phyloP scores from a whole-genome alignment of 2,329 filamentous ascomycete species.

The Colletotrichum liaoningense region DNA sequence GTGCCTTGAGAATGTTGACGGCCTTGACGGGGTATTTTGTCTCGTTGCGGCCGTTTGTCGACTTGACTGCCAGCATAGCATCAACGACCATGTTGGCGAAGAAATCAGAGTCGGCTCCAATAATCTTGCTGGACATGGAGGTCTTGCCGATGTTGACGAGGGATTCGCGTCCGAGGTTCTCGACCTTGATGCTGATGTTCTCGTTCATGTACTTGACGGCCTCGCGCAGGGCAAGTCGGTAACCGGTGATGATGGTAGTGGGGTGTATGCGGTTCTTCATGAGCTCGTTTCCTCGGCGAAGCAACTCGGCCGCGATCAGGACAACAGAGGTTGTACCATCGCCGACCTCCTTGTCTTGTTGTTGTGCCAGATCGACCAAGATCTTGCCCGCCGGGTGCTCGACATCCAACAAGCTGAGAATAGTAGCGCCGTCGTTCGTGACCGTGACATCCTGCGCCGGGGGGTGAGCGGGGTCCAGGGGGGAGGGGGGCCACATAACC shows the following conservation, averaged over 20 bases:
- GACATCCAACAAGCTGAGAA: conserved; percentile 93
- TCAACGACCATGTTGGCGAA: conserved; percentile 98
- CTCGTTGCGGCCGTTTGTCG: conserved; percentile 89
- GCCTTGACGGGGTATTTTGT: conserved; percentile 98
- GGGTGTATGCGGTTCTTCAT: conserved; percentile 99
- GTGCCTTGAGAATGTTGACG: conserved; percentile 98
- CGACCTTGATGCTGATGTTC: conserved; percentile 96
- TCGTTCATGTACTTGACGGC: conserved; percentile 99
- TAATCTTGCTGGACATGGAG: conserved; percentile 99
- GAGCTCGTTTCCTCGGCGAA: conserved; percentile 94
- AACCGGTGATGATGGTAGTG: conserved; percentile 98
- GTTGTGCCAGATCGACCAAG: conserved; percentile 94
- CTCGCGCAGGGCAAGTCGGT: conserved; percentile 93
- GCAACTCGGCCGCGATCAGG: conserved; percentile 93
- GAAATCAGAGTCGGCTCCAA: conserved; percentile 94
- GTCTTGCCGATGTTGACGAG: conserved; percentile 97
- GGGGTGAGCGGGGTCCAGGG: conserved; percentile 39
- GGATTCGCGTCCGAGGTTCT: conserved; percentile 88
- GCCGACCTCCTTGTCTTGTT: conserved; percentile 99
- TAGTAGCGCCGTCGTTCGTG: conserved; percentile 98
- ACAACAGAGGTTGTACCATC: conserved; percentile 99
- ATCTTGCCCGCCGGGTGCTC: conserved; percentile 99
- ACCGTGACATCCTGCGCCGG: conserved; percentile 87
- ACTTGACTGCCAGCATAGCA: conserved; percentile 94
- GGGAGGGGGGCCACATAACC: conserved; percentile 45